A percentile compares a stretch with the other conserved stretches of the same genome.
Conservation (phyloP, 495 filamentous ascomycete species). For the Chaetomium fimeti region DNA sequence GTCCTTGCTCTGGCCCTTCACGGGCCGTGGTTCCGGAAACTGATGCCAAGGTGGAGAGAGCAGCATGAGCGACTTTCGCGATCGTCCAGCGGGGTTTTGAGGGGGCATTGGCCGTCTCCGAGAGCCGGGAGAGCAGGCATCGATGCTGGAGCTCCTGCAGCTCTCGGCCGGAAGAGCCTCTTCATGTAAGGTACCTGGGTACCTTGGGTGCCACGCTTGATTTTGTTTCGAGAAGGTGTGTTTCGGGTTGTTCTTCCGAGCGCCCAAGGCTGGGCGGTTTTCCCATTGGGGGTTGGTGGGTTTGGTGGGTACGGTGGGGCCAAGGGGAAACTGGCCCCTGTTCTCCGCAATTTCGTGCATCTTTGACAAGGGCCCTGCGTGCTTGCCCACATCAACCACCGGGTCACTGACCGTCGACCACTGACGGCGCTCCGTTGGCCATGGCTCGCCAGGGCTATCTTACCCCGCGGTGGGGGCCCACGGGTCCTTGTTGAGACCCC, state of each 20-base stretch:
- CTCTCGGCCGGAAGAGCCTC: conserved; percentile 8
- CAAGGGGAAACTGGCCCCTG: background rate
- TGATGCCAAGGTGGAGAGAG: conserved; percentile 11
- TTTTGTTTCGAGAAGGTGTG: conserved; percentile 9
- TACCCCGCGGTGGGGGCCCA: conserved; percentile 16
- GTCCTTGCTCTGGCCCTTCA: background rate
- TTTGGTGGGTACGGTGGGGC: background rate
- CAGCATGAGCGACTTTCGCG: background rate
- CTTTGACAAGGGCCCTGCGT: background rate
- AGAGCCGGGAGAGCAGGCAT: background rate
- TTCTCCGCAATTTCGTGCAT: background rate
- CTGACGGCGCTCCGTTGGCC: conserved; percentile 1
- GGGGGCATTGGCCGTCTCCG: background rate
- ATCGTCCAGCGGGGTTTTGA: background rate
- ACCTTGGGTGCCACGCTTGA: conserved; percentile 3
- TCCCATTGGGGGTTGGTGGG: conserved; percentile 16
- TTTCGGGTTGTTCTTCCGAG: conserved; percentile 18
- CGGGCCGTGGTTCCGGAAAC: conserved; percentile 24
- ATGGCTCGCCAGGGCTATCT: background rate
- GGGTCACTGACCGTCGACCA: background rate
- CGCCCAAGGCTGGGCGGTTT: conserved; percentile 8
- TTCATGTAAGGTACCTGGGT: conserved; percentile 17
- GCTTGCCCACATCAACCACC: background rate
- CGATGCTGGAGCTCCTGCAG: conserved; percentile 8
- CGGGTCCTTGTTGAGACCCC: conserved; percentile 3